phyloP scores from a whole-genome alignment of 257 asterid genomes.

The Cynanchum wilfordii region DNA sequence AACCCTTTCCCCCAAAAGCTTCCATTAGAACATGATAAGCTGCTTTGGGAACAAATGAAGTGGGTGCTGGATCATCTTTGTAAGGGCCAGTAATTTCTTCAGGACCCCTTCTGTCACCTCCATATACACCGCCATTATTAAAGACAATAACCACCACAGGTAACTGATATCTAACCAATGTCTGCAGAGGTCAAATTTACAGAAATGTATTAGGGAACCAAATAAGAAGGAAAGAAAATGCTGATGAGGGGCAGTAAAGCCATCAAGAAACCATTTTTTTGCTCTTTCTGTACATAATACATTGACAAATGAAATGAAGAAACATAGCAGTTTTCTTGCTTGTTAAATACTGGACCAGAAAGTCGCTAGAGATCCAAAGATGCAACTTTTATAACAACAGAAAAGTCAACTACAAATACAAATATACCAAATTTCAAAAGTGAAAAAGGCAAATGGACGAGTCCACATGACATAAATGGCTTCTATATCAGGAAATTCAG shows the following conservation, averaged over 20 bases:
- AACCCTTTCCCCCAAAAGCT: slow-evolving; percentile 91
- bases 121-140: slow-evolving; percentile 87
- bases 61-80: slow-evolving; percentile 91
- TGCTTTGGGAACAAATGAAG: slow-evolving; percentile 87
- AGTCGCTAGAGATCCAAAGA: not conserved
- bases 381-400: not conserved
- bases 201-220: not conserved
- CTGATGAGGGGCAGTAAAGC: not conserved
- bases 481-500: not conserved
- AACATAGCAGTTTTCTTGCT: not conserved
- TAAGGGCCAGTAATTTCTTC: slow-evolving; percentile 81
- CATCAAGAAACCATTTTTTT: not conserved
- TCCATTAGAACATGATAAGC: slow-evolving; percentile 67
- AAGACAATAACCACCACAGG: slow-evolving; percentile 92
- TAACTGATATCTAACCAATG: slow-evolving; percentile 75
- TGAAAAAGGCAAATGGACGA: not conserved
- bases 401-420: not conserved
- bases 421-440: no score
- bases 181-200: slow-evolving; percentile 32
- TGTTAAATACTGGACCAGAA: not conserved
- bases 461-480: not conserved
- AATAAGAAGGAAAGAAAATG: not conserved
- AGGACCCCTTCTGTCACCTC: slow-evolving; percentile 80
- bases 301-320: not conserved
- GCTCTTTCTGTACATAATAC: not conserved